Percentiles rank a stretch among this genome's conserved stretches.
phyloP scores from a whole-genome alignment of 768 basidiomycete genomes.

The Lepiota subincarnata region DNA sequence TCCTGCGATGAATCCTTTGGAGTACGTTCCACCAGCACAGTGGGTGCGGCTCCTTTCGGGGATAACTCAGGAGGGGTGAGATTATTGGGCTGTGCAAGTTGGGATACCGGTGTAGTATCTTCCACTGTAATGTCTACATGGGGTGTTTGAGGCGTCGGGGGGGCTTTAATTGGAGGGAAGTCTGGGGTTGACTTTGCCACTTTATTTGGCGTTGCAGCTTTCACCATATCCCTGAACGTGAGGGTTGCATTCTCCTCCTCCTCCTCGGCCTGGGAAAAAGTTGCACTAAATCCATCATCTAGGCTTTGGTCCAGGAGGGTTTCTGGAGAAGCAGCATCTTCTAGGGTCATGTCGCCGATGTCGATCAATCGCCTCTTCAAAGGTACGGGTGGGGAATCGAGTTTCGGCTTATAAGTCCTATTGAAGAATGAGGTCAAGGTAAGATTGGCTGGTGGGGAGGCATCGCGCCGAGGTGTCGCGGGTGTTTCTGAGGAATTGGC shows the following conservation, averaged over 20 bases:
- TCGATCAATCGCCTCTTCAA: slow-evolving; percentile 43
- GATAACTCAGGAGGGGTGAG: background rate
- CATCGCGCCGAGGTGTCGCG: slow-evolving; percentile 19
- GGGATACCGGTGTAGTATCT: slow-evolving; percentile 25
- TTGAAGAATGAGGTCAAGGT: slow-evolving; percentile 35
- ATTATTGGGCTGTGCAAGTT: background rate
- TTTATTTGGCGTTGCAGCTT: slow-evolving; percentile 31
- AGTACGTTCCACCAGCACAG: background rate
- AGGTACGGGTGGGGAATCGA: slow-evolving; percentile 21
- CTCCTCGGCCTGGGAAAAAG: slow-evolving; percentile 20
- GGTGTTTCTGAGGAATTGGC: slow-evolving; percentile 15
- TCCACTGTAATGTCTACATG: slow-evolving; percentile 31
- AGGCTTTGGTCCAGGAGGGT: slow-evolving; percentile 29
- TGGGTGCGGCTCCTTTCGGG: background rate
- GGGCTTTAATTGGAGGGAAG: slow-evolving; percentile 17
- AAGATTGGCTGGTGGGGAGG: slow-evolving; percentile 17
- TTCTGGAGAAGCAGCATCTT: slow-evolving; percentile 27
- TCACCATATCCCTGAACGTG: slow-evolving; percentile 30
- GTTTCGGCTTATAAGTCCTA: slow-evolving; percentile 21
- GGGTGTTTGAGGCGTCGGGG: slow-evolving; percentile 31
- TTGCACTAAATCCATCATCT: slow-evolving; percentile 21
- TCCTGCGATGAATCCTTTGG: background rate
- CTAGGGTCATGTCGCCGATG: slow-evolving; percentile 45
- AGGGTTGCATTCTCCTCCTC: slow-evolving; percentile 37
- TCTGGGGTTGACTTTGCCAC: slow-evolving; percentile 16